These are phyloP conservation scores for Fraxinus pennsylvanica DNA, from an alignment of 257 asterid species.

Conservation along the genomic window DNA sequence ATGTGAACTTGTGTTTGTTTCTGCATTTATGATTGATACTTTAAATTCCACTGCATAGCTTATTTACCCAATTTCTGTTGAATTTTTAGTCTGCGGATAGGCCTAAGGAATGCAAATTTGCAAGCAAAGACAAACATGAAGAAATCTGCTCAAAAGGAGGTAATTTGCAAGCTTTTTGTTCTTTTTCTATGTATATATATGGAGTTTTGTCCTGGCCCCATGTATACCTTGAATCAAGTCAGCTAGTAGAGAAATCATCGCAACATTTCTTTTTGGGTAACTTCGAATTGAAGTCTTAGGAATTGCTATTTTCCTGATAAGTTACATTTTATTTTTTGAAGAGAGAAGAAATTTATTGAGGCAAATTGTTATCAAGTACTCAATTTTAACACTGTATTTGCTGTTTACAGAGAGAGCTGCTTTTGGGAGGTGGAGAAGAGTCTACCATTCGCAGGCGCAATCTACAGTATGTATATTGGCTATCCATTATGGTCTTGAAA, in stretches of 20 bases:
- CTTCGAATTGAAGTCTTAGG: constrained; percentile 5
- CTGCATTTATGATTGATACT: constrained; percentile 10
- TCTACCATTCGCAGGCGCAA: constrained; percentile 87
- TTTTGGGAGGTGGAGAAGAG: constrained; percentile 96
- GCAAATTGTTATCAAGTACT: neutral
- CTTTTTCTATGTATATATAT: neutral
- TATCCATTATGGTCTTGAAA: neutral
- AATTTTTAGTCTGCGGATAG: constrained; percentile 56
- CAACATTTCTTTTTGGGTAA: neutral
- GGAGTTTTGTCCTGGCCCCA: neutral
- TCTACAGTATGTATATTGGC: constrained; percentile 62
- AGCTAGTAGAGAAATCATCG: neutral
- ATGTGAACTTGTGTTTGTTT: constrained; percentile 4
- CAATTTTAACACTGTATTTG: constrained; percentile 21
- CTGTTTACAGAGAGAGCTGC: constrained; percentile 79
- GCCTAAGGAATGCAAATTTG: constrained; percentile 78
- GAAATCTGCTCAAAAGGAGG: constrained; percentile 88
- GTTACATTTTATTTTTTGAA: neutral
- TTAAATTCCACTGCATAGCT: neutral
- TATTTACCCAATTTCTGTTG: constrained; percentile 13
- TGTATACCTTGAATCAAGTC: neutral
- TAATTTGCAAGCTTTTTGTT: constrained; percentile 24
- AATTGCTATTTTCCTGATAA: neutral
- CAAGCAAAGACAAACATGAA: constrained; percentile 86
- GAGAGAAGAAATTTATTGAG: neutral